Evolutionary conservation across 106 monocot species (phyloP), one percentile per base, ranked within the genome.

Genomic region (Hemerocallis citrina): DNA sequence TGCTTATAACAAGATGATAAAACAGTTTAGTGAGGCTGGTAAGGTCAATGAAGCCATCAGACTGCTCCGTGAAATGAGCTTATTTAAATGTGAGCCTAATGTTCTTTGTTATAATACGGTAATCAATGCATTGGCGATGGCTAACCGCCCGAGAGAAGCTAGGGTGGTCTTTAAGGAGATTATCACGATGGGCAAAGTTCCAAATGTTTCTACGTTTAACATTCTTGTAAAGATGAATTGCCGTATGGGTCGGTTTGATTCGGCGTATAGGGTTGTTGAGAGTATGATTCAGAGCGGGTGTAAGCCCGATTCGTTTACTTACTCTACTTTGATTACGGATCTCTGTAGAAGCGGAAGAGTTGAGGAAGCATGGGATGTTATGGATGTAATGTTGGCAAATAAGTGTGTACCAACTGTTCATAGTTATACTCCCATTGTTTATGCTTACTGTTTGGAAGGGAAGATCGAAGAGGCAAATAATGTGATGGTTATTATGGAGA

Each of bases 221-320:
- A 63, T 85, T 34, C 73, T 85, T 9, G 65, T 85, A 1, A 85
- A 85, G 70, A 21, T 80, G 33, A 67, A 73, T 36, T 67, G 49
- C 62, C 39, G 38, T 37, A 24, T 47, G 20, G 55, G 38, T n/a
- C 29, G 59, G 16, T 77, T 77, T 7, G 59, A 57, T 32, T 66
- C 46, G n/a, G 80, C 79, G 2, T 72, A 66, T 33, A 20, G 70
- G 42, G 62, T 77, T 13, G 13, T 85, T 24, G 21, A 32, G 9
- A 2, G 37, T 44, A 79, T 79, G 79, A 29, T 12, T 31, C 39
- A 21, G 21, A 36, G 57, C 6, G 80, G 80, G 2, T 70, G 43
- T 38, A n/a, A 32, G 6, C 80, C 80, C 0, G 85, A 85, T 19
- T 76, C 73, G 14, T 57, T 64, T 43, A 77, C 80, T 15, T 80